Evolutionary conservation across 73 alveolate species (phyloP), one percentile per base, ranked within the genome.

Genomic region (Paramecium sexaurelia): DNA sequence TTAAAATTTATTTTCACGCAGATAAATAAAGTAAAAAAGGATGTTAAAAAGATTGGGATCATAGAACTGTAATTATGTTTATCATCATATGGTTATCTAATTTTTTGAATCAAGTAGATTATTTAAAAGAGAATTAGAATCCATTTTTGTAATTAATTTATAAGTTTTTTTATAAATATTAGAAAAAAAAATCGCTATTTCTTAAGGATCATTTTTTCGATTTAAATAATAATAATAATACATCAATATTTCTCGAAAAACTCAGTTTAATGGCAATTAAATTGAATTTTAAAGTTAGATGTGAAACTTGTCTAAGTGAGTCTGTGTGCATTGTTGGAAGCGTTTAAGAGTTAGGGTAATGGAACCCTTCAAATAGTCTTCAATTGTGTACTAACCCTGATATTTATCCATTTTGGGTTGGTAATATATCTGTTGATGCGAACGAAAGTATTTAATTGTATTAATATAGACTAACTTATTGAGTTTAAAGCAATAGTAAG

Each of bases 381-480:
- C 29, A 32, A 36, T 36, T 71, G 15, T 36, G 27, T 27, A 71
- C 86, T 15, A 35, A 32, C 43, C 32, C 51, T 32, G 86, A 71
- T 20, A 71, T 71, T 35, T 71, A 71, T 37, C 86, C 86, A 71
- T 71, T 71, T 20, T 71, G 86, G 86, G 43, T 36, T n/a, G 86
- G 86, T 13, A 26, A 61, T 24, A 61, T 61, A 29, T 29, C 33
- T 29, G 22, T 61, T 26, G 83, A 61, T 29, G 83, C 5, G 39
- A 32, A 61, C 11, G 83, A 61, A 13, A 61, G 83, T 61, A 61
- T 22, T 10, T 5, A 2, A 29, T 61, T 29, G 6, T 32, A 24
- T 10, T 26, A 61, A 29, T 1, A 29, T 61, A 61, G 83, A 61
- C 26, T 29, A 26, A 29, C 43, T 61, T 2, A 32, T 61, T 32